These are phyloP conservation scores for Colletotrichum tropicicola DNA, from an alignment of 2,329 filamentous ascomycete species.

Conservation along the genomic window DNA sequence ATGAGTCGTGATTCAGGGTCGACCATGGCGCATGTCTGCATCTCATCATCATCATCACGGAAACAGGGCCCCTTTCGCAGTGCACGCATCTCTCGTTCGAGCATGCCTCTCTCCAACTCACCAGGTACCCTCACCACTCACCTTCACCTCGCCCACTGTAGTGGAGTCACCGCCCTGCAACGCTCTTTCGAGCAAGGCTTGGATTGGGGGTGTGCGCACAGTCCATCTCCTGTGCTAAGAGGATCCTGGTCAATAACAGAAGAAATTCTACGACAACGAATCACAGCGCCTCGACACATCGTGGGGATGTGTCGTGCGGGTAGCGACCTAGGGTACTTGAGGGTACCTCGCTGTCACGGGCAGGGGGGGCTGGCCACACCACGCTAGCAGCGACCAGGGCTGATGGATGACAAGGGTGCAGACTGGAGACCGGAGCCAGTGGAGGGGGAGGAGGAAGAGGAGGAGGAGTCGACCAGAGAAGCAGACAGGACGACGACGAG, in stretches of 20 bases:
- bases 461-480: neutral
- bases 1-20: constrained; percentile 19
- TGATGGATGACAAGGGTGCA: constrained; percentile 4
- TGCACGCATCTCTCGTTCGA: neutral
- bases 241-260: neutral
- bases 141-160: neutral
- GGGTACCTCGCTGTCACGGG: constrained; percentile 8
- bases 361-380: constrained; percentile 6
- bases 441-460: neutral
- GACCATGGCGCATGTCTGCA: constrained; percentile 13
- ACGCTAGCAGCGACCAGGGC: constrained; percentile 29
- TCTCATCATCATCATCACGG: constrained; percentile 8
- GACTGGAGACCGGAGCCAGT: constrained; percentile 1
- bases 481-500: constrained; percentile 3
- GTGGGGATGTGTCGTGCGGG: constrained; percentile 11
- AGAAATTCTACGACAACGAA: constrained; percentile 23
- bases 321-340: constrained; percentile 15
- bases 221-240: constrained; percentile 10
- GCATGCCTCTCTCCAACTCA: neutral
- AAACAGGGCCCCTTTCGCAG: neutral
- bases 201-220: constrained; percentile 19
- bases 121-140: neutral
- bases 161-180: constrained; percentile 24
- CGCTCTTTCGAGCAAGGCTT: constrained; percentile 14
- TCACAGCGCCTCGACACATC: neutral